A percentile compares a stretch with the other conserved stretches of the same genome.
phyloP scores from a whole-genome alignment of 164 flowering plant species.

The Berberis vulgaris region DNA sequence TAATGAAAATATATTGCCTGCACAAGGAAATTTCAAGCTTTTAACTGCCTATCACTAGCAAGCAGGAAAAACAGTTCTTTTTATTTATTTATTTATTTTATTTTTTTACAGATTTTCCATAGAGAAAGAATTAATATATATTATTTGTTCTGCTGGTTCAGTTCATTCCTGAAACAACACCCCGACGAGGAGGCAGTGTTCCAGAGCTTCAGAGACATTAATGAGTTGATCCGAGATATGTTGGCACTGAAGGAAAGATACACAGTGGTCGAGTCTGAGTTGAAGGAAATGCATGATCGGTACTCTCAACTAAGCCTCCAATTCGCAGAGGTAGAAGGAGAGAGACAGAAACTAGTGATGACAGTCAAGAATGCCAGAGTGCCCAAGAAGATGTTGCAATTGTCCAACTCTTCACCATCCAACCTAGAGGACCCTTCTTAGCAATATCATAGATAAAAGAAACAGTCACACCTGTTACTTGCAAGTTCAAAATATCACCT shows the following conservation, averaged over 20 bases:
- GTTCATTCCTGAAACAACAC: conserved; percentile 91
- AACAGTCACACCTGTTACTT: too few relatives aligned
- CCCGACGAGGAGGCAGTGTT: conserved; percentile 74
- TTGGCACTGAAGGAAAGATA: conserved; percentile 66
- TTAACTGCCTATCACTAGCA: too few relatives aligned
- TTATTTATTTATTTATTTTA: too few relatives aligned
- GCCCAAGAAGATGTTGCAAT: conserved; percentile 29
- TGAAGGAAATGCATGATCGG: conserved; percentile 87
- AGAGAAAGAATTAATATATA: background rate
- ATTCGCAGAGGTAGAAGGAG: conserved; percentile 98
- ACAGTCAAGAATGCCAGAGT: conserved; percentile 65
- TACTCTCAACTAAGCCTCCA: conserved; percentile 91
- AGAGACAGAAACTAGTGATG: conserved; percentile 87
- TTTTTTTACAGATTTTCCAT: too few relatives aligned
- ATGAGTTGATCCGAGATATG: conserved; percentile 83
- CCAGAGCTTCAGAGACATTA: conserved; percentile 89
- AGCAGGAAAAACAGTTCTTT: too few relatives aligned
- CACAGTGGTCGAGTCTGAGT: conserved; percentile 55
- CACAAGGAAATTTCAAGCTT: too few relatives aligned
- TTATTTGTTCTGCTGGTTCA: too few relatives aligned
- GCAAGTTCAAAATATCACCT: too few relatives aligned
- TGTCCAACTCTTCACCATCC: conserved; percentile 31
- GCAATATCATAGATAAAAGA: too few relatives aligned
- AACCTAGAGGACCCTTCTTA: conserved; percentile 11
- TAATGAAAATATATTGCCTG: too few relatives aligned